A percentile compares a stretch with the other conserved stretches of the same genome.
These are phyloP conservation scores for Boletus vermiculosoides DNA, from an alignment of 768 basidiomycete species.

Conservation along the genomic window DNA sequence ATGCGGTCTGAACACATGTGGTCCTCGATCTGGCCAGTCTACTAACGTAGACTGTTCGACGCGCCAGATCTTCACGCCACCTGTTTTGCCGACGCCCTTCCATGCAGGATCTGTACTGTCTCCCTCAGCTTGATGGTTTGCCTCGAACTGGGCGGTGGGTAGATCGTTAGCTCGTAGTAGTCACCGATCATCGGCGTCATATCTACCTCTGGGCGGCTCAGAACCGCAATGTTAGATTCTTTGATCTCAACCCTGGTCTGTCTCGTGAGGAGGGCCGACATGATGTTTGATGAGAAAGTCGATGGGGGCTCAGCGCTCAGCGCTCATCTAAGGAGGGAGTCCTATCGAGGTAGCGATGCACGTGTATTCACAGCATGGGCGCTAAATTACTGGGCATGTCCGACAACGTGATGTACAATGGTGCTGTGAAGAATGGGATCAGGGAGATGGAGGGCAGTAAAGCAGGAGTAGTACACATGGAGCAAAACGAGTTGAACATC, in stretches of 20 bases:
- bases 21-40: constrained; percentile 11
- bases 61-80: constrained; percentile 56
- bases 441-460: not conserved
- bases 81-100: constrained; percentile 42
- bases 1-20: not conserved
- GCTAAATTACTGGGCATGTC: constrained; percentile 6
- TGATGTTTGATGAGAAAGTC: constrained; percentile 1
- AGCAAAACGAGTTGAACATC: constrained; percentile 5
- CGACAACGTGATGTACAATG: not conserved
- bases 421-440: not conserved
- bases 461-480: not conserved
- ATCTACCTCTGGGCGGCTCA: constrained; percentile 56
- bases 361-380: constrained; percentile 15
- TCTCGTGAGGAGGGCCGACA: constrained; percentile 9
- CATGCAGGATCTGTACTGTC: constrained; percentile 48
- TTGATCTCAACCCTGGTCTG: constrained; percentile 45
- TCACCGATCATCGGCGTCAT: not conserved
- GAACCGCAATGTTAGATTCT: constrained; percentile 60
- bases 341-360: constrained; percentile 10
- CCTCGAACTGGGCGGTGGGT: constrained; percentile 36
- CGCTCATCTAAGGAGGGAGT: not conserved
- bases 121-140: constrained; percentile 48
- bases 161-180: not conserved
- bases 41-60: constrained; percentile 56
- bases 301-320: no score